phyloP scores from a whole-genome alignment of 2,329 filamentous ascomycete species.

The Moelleriella libera region DNA sequence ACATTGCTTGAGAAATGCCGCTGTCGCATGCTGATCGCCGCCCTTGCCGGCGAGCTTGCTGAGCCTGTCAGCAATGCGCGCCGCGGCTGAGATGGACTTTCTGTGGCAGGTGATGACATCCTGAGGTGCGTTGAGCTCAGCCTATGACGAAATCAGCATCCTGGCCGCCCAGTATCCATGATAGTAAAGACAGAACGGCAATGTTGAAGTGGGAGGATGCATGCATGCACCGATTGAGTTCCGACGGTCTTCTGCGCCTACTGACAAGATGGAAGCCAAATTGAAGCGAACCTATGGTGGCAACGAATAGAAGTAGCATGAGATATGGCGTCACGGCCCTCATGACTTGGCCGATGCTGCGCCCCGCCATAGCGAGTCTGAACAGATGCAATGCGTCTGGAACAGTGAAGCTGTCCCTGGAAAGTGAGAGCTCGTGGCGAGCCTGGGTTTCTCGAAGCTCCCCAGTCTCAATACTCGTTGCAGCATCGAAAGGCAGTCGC shows the following conservation, averaged over 20 bases:
- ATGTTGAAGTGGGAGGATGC: neutral
- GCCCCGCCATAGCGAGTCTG: neutral
- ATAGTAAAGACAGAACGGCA: no score
- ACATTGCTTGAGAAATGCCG: slow-evolving; percentile 49
- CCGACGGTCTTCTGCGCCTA: neutral
- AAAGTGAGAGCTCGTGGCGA: no score
- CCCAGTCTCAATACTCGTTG: no score
- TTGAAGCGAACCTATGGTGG: slow-evolving; percentile 77
- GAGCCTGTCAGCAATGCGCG: slow-evolving; percentile 14
- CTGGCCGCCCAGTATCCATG: no score
- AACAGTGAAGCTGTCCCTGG: no score
- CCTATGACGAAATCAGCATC: slow-evolving; percentile 25
- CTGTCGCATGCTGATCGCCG: neutral
- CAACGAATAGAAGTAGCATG: slow-evolving; percentile 57
- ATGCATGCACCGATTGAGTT: neutral
- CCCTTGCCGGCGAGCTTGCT: slow-evolving; percentile 1
- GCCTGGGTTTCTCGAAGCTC: no score
- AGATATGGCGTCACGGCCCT: slow-evolving; percentile 59
- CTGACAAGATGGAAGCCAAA: slow-evolving; percentile 86
- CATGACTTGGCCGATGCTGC: slow-evolving; percentile 10
- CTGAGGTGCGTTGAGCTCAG: slow-evolving; percentile 90
- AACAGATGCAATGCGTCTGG: neutral
- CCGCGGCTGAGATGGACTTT: slow-evolving; percentile 21
- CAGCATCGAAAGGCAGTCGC: no score
- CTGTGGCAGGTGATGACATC: slow-evolving; percentile 80